Base-by-base conservation (phyloP, 352 stramenopile genomes). In the Globisporangium paroecandrum region DNA sequence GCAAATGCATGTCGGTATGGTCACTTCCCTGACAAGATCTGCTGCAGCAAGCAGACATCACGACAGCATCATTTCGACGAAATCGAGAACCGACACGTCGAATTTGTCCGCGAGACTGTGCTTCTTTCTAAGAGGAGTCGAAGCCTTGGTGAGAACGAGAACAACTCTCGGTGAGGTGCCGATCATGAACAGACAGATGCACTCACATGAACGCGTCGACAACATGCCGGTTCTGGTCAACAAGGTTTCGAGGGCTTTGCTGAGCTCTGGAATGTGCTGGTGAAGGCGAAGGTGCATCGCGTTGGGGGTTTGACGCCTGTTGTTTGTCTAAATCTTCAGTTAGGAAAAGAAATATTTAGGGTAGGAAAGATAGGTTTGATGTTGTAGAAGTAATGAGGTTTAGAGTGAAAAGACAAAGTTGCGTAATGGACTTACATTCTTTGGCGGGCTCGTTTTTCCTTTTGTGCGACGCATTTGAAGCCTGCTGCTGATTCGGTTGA, bases 1-100 rank as follows among this genome's bases (percentile, higher is more conserved):
- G 9, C 25, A 49, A 27, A 32, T 15, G 22, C 22, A 24, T 60
- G 29, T 32, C 56, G 32, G 9, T 5, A 27, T 49, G 34, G n/a
- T 32, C 32, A 38, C 15, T n/a, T 62, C 20, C 20, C 6, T 46
- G 29, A 22, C 49, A 24, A 15, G 49, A 29, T 27, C 10, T 27
- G 56, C 56, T 61, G 9, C 10, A 24, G 15, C 20, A 53, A 13
- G n/a, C 6, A 51, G 24, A 34, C 18, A 18, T 85, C 65, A 89
- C 43, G 74, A 70, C 25, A 89, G 75, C 71, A 87, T 86, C 77
- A 87, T 83, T 43, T 86, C 70, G 51, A 89, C 75, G 72, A 89
- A 89, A 62, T 89, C 77, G 56, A 87, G 72, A 36, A 89, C 72
- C n/a, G 73, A 65, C 13, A 80, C 24, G 55, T 86, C 76, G 24